Percentiles rank a stretch among this genome's conserved stretches.
Conservation (phyloP, 1,139 yeast species). For the Saccharomyces hybrid region DNA sequence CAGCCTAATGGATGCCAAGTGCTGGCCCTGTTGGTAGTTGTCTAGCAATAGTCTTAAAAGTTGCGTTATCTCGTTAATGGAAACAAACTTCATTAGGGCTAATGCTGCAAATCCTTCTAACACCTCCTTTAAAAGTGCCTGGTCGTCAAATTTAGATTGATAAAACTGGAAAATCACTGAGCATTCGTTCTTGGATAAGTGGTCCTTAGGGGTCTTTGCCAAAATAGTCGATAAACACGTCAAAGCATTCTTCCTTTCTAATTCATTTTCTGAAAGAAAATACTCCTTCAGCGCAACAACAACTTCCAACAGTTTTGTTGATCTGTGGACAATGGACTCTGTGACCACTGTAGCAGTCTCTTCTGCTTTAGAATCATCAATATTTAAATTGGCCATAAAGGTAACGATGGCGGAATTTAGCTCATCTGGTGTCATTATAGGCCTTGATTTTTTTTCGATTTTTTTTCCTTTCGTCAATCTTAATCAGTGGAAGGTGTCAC, state of each 20-base stretch:
- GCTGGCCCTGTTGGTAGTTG: conserved; percentile 51
- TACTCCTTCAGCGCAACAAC: conserved; percentile 51
- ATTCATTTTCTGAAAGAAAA: conserved; percentile 62
- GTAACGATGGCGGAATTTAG: conserved; percentile 32
- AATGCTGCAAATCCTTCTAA: conserved; percentile 49
- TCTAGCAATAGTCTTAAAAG: conserved; percentile 39
- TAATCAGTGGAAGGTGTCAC: neutral
- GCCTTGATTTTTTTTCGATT: neutral
- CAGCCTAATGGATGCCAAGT: conserved; percentile 60
- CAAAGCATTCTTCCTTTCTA: conserved; percentile 38
- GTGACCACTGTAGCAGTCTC: conserved; percentile 32
- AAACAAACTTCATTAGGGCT: conserved; percentile 42
- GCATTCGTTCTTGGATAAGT: conserved; percentile 57
- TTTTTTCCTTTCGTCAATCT: neutral
- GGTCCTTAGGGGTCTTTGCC: conserved; percentile 32
- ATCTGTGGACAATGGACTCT: conserved; percentile 31
- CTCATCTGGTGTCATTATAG: neutral
- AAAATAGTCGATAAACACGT: conserved; percentile 53
- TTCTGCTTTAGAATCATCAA: conserved; percentile 33
- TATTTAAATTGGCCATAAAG: conserved; percentile 37
- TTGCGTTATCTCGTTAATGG: conserved; percentile 27
- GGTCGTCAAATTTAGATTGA: conserved; percentile 60
- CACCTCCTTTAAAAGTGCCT: conserved; percentile 45
- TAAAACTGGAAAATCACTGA: conserved; percentile 61
- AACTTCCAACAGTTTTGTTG: conserved; percentile 44